phyloP scores from a whole-genome alignment of 306 rosid genomes.

The Hylodesmum podocarpum region DNA sequence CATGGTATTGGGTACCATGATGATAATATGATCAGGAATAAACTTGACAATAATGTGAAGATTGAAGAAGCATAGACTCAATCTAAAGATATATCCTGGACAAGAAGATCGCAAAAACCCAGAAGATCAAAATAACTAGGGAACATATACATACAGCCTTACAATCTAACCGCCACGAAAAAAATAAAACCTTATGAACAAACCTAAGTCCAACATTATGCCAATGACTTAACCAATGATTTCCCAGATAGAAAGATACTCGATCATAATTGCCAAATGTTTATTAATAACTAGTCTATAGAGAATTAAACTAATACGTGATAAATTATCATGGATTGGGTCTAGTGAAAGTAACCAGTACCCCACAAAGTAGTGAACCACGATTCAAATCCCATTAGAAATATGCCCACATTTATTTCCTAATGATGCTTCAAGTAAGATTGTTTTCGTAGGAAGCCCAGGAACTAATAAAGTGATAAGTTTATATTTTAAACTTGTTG shows the following conservation, averaged over 20 bases:
- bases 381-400: not conserved
- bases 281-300: not conserved
- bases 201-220: not conserved
- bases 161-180: not conserved
- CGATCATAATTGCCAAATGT: not conserved
- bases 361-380: not conserved
- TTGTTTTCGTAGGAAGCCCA: not conserved
- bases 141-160: not conserved
- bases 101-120: not conserved
- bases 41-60: not conserved
- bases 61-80: not conserved
- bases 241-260: not conserved
- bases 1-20: not conserved
- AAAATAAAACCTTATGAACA: not conserved
- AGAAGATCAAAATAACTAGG: not conserved
- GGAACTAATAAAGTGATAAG: not conserved
- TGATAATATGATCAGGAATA: not conserved
- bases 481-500: not conserved
- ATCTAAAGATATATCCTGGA: not conserved
- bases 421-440: not conserved
- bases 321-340: not conserved
- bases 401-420: not conserved
- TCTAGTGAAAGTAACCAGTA: not conserved
- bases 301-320: not conserved
- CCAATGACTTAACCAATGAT: not conserved